A percentile compares a stretch with the other conserved stretches of the same genome.
Conservation (phyloP, 2,329 filamentous ascomycete species). For the Sclerotinia sclerotiorum region DNA sequence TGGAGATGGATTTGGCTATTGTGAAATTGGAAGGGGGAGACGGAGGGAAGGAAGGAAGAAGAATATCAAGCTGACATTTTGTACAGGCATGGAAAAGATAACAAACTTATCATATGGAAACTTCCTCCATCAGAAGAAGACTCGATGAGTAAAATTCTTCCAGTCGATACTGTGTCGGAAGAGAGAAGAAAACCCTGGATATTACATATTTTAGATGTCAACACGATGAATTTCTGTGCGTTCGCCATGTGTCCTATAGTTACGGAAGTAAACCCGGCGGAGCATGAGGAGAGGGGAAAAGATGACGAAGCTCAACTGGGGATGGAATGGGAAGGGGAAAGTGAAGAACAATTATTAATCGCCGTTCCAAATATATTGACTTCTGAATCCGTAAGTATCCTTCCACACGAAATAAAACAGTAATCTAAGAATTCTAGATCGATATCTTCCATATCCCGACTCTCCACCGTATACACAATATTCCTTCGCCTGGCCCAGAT, state of each 20-base stretch:
- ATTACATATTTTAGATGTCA: slow-evolving; percentile 79
- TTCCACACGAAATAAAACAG: slow-evolving; percentile 28
- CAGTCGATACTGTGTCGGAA: slow-evolving; percentile 60
- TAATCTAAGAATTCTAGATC: slow-evolving; percentile 47
- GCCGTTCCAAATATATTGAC: slow-evolving; percentile 78
- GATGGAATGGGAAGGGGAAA: not conserved
- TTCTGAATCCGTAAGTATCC: slow-evolving; percentile 62
- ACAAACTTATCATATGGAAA: slow-evolving; percentile 83
- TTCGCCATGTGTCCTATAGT: slow-evolving; percentile 52
- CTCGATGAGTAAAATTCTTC: slow-evolving; percentile 65
- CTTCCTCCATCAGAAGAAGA: slow-evolving; percentile 60
- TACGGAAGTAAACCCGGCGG: too few relatives aligned
- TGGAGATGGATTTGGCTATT: not conserved
- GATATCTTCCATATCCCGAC: slow-evolving; percentile 83
- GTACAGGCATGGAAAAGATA: slow-evolving; percentile 86
- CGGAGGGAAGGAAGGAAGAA: not conserved
- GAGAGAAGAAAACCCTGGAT: slow-evolving; percentile 72
- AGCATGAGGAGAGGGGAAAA: not conserved
- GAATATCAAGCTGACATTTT: slow-evolving; percentile 12
- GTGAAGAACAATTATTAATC: slow-evolving; percentile 56
- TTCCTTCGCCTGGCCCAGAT: slow-evolving; percentile 46
- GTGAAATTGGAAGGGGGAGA: too few relatives aligned
- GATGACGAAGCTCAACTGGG: not conserved
- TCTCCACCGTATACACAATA: slow-evolving; percentile 64
- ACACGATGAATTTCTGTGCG: slow-evolving; percentile 92